Evolutionary conservation across 345 rosid genomes (phyloP), one percentile per base, ranked within the genome.

Genomic region (Citrus australasica): DNA sequence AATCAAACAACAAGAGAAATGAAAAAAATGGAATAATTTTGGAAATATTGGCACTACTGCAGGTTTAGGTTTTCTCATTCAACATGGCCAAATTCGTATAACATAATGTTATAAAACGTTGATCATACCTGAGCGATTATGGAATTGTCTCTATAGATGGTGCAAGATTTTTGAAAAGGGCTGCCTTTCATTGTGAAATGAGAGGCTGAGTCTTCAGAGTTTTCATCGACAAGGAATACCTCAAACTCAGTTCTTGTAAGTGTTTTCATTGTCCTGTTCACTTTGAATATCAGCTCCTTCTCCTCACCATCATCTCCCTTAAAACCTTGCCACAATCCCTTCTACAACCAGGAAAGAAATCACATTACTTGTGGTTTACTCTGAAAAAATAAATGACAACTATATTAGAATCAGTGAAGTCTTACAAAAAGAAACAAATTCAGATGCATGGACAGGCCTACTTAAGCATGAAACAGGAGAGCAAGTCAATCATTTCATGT

Each of bases 91-190:
- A 46, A 8, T 14, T 32, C 14, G 33, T 53, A 11, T 32, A 48
- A 22, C 9, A 0, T 35, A 33, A 76, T 65, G 19, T n/a, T 30
- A 62, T 27, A 62, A 56, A 70, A 6, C 17, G 28, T 75, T 42
- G 27, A 66, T 65, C 42, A 28, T 86, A 91, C 98, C 98, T 96
- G 94, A 6, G 97, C 99, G 1, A 90, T 86, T 13, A 92, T 86
- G 63, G 89, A 88, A 76, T 92, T 79, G 51, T 81, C 92, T 76
- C 71, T 83, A 71, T 86, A 91, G 42, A 96, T 87, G 40, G 94
- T 92, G 83, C 93, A 96, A 0, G 99, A 92, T 87, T 87, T 89
- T 85, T 87, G 94, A 82, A 92, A 96, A 35, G 89, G 86, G 67
- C 75, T 87, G 40, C 99, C 98, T 86, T 80, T 89, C 76, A 95